phyloP scores from a whole-genome alignment of 2,329 filamentous ascomycete genomes.

The Raffaelea arxii region DNA sequence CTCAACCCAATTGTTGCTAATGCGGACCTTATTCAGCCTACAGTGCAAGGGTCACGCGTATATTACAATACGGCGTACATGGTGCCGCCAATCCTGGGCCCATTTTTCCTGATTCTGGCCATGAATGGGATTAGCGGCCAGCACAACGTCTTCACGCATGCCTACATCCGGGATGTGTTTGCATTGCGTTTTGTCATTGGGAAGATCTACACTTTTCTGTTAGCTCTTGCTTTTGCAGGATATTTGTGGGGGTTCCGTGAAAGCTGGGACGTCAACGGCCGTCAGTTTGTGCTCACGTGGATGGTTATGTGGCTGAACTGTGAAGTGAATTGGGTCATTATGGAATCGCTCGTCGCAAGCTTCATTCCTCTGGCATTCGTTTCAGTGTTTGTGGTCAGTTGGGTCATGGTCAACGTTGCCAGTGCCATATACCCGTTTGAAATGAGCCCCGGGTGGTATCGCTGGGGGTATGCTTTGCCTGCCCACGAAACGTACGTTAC shows the following conservation, averaged over 20 bases:
- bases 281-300: constrained; percentile 18
- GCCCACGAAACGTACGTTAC: constrained; percentile 28
- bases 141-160: not conserved
- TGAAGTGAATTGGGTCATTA: constrained; percentile 4
- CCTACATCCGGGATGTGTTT: not conserved
- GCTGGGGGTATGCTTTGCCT: constrained; percentile 27
- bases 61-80: constrained; percentile 31
- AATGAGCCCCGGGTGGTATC: constrained; percentile 29
- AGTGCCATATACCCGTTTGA: constrained; percentile 33
- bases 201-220: constrained; percentile 23
- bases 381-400: constrained; percentile 19
- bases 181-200: constrained; percentile 20
- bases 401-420: constrained; percentile 32
- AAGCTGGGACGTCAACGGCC: constrained; percentile 26
- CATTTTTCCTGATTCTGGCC: constrained; percentile 20
- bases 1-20: constrained; percentile 23
- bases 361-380: constrained; percentile 3
- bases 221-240: constrained; percentile 26
- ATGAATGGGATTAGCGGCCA: constrained; percentile 20
- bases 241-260: constrained; percentile 35
- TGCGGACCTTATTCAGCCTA: constrained; percentile 20
- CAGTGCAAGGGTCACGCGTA: constrained; percentile 22
- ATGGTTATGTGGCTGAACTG: constrained; percentile 25
- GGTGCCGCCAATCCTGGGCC: constrained; percentile 24
- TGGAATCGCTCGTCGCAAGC: constrained; percentile 2